Percentiles rank a stretch among this genome's conserved stretches.
phyloP scores from a whole-genome alignment of 192 early-diverging fungal species.

The Backusella luteola region DNA sequence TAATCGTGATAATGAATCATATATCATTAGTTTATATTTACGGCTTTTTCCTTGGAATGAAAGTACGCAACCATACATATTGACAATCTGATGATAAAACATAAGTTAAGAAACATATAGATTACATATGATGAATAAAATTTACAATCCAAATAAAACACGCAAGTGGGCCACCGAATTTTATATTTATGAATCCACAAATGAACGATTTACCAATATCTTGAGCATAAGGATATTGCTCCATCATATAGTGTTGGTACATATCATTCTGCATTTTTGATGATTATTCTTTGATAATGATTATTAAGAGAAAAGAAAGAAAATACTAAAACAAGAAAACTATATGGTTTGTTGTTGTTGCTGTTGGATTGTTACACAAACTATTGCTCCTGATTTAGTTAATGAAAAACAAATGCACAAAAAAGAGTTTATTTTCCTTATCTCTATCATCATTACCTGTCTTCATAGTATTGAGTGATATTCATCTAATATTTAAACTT shows the following conservation, averaged over 20 bases:
- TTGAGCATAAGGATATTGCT: not conserved
- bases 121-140: not conserved
- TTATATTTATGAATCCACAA: not conserved
- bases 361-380: not conserved
- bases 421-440: not conserved
- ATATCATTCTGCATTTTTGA: not conserved
- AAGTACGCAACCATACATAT: constrained; percentile 3
- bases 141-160: constrained; percentile 9
- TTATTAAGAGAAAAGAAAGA: not conserved
- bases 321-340: not conserved
- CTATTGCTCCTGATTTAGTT: not conserved
- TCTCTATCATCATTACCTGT: not conserved
- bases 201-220: not conserved
- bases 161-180: not conserved
- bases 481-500: no score
- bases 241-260: not conserved
- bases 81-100: not conserved
- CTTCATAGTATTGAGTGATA: no score
- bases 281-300: not conserved
- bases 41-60: constrained; percentile 1
- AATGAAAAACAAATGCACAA: not conserved
- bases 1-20: not conserved
- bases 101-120: not conserved
- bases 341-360: not conserved
- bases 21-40: not conserved